Conservation (phyloP, 345 rosid species). For the Eucalyptus marginata region DNA sequence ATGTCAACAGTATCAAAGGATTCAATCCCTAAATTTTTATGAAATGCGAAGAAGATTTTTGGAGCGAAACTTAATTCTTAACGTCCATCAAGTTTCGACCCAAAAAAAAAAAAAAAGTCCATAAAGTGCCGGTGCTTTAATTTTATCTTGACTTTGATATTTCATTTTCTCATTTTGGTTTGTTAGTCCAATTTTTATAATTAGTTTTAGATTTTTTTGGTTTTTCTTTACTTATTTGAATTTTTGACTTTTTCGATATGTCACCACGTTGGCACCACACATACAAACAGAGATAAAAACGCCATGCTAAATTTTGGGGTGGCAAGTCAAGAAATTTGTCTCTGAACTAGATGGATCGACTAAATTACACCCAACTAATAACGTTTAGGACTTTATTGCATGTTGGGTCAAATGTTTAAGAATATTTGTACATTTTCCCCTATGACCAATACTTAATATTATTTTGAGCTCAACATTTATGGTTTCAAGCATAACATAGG, state of each 20-base stretch:
- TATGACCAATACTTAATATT: not conserved
- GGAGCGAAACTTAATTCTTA: not conserved
- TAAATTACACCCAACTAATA: not conserved
- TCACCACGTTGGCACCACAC: not conserved
- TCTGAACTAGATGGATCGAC: not conserved
- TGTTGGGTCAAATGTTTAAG: not conserved
- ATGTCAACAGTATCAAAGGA: not conserved
- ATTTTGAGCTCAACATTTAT: not conserved
- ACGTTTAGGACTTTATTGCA: not conserved
- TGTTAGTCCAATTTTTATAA: not conserved
- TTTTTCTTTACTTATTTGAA: not conserved
- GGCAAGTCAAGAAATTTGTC: not conserved
- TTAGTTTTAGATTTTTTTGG: not conserved
- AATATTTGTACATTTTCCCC: not conserved
- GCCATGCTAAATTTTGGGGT: not conserved
- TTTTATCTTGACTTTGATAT: not conserved
- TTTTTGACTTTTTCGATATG: not conserved
- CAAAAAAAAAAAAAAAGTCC: too few relatives aligned
- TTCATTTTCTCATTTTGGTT: not conserved
- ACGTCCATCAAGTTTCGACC: not conserved
- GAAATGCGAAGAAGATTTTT: not conserved
- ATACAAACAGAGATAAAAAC: not conserved
- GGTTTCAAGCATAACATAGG: not conserved
- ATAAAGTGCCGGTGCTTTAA: too few relatives aligned
- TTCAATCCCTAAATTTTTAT: not conserved